Conservation (phyloP, 73 alveolate species). For the Blepharisma stoltei region DNA sequence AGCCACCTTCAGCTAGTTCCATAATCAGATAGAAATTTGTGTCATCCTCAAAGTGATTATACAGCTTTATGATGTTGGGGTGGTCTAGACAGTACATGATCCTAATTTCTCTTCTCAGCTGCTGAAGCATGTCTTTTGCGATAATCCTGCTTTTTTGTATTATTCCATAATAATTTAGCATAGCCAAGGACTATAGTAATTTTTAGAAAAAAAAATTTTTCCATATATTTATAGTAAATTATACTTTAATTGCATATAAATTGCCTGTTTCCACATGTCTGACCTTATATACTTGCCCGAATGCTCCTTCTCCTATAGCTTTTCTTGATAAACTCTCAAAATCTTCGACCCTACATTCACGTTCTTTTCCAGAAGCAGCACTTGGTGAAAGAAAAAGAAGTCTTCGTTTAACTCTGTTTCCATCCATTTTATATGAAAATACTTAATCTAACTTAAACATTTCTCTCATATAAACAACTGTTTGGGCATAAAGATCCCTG, state of each 20-base stretch:
- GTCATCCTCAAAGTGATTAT: slow-evolving; percentile 86
- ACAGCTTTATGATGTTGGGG: slow-evolving; percentile 81
- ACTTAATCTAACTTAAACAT: not conserved
- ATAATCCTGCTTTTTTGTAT: slow-evolving; percentile 1
- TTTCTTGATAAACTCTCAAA: slow-evolving; percentile 11
- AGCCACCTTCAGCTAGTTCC: slow-evolving; percentile 61
- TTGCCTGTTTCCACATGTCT: slow-evolving; percentile 24
- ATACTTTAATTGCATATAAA: slow-evolving; percentile 29
- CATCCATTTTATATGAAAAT: not conserved
- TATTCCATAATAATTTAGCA: too few species aligned
- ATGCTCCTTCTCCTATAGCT: slow-evolving; percentile 33
- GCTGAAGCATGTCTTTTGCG: slow-evolving; percentile 47
- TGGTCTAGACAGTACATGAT: slow-evolving; percentile 88
- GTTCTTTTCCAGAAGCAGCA: slow-evolving; percentile 22
- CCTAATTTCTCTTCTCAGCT: slow-evolving; percentile 75
- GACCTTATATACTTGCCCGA: slow-evolving; percentile 29
- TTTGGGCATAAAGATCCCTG: not conserved
- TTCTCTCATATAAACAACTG: slow-evolving; percentile 10
- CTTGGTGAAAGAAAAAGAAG: not conserved
- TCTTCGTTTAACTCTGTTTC: not conserved
- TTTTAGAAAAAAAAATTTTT: too few species aligned
- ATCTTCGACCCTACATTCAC: slow-evolving; percentile 24
- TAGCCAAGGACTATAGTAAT: too few species aligned
- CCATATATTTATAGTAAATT: too few species aligned
- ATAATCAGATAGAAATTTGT: slow-evolving; percentile 73